Conservation (phyloP, 495 filamentous ascomycete species). For the Tuber microsphaerosporum region DNA sequence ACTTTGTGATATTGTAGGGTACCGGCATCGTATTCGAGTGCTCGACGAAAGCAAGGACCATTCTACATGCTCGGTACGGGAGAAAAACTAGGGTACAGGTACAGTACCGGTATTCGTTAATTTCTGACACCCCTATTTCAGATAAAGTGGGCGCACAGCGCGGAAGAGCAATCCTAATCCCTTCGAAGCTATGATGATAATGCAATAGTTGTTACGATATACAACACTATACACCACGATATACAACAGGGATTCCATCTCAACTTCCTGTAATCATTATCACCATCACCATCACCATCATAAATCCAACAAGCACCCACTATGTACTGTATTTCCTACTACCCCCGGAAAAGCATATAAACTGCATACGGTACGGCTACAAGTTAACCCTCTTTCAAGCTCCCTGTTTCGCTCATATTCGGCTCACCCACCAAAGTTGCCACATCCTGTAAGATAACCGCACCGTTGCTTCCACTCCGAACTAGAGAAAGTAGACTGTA, state of each 20-base stretch:
- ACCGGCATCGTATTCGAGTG: too few species aligned
- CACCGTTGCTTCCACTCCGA: not conserved
- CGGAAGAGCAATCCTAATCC: not conserved
- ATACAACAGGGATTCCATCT: not conserved
- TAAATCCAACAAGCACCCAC: not conserved
- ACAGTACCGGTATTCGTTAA: not conserved
- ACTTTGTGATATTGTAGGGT: too few species aligned
- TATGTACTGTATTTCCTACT: not conserved
- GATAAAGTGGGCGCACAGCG: not conserved
- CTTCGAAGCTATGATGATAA: not conserved
- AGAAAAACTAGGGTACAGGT: not conserved
- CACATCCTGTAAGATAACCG: not conserved
- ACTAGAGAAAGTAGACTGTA: not conserved
- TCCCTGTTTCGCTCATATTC: not conserved
- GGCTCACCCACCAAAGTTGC: not conserved
- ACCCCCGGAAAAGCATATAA: not conserved
- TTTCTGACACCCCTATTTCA: not conserved
- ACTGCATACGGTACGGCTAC: not conserved
- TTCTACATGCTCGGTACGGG: not conserved
- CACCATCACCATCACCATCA: not conserved
- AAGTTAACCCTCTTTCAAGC: not conserved
- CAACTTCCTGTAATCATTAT: not conserved
- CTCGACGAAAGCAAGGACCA: not conserved
- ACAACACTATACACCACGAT: not conserved
- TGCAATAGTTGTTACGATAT: not conserved